Percentiles rank a stretch among this genome's conserved stretches.
These are phyloP conservation scores for Russula virescens DNA, from an alignment of 768 basidiomycete genomes.

Conservation along the genomic window DNA sequence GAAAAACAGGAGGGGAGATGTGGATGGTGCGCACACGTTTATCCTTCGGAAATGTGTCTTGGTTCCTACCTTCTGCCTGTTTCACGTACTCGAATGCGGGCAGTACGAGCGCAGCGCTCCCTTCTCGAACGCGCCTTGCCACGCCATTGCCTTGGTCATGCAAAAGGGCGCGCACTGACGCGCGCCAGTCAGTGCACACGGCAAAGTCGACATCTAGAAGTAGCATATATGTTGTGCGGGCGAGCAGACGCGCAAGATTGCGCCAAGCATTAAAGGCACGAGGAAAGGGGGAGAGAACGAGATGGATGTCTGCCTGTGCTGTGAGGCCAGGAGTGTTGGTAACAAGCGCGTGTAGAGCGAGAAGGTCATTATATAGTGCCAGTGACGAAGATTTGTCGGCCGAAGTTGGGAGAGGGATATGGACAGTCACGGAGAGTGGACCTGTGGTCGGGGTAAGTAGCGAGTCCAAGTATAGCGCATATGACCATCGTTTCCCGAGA, in stretches of 20 bases:
- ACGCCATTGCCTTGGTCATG: slow-evolving; percentile 23
- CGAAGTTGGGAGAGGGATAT: slow-evolving; percentile 49
- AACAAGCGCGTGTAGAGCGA: slow-evolving; percentile 62
- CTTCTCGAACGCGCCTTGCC: slow-evolving; percentile 48
- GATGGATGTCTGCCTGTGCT: slow-evolving; percentile 74
- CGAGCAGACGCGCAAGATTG: slow-evolving; percentile 78
- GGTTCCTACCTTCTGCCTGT: slow-evolving; percentile 57
- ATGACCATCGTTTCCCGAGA: background rate
- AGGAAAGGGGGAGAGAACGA: slow-evolving; percentile 68
- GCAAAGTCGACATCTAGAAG: slow-evolving; percentile 91
- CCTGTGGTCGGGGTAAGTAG: slow-evolving; percentile 38
- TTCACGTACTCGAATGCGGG: slow-evolving; percentile 80
- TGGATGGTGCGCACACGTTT: slow-evolving; percentile 47
- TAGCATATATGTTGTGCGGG: slow-evolving; percentile 79
- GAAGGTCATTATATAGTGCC: slow-evolving; percentile 41
- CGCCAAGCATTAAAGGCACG: slow-evolving; percentile 77
- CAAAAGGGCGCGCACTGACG: slow-evolving; percentile 37
- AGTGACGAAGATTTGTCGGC: slow-evolving; percentile 32
- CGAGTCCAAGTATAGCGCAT: background rate
- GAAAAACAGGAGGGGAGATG: background rate
- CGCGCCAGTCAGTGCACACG: slow-evolving; percentile 74
- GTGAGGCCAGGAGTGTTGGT: slow-evolving; percentile 59
- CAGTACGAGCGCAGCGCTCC: slow-evolving; percentile 67
- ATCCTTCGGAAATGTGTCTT: slow-evolving; percentile 54
- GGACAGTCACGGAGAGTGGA: slow-evolving; percentile 80